Evolutionary conservation across 345 rosid genomes (phyloP).

Genomic region (Aethionema arabicum): DNA sequence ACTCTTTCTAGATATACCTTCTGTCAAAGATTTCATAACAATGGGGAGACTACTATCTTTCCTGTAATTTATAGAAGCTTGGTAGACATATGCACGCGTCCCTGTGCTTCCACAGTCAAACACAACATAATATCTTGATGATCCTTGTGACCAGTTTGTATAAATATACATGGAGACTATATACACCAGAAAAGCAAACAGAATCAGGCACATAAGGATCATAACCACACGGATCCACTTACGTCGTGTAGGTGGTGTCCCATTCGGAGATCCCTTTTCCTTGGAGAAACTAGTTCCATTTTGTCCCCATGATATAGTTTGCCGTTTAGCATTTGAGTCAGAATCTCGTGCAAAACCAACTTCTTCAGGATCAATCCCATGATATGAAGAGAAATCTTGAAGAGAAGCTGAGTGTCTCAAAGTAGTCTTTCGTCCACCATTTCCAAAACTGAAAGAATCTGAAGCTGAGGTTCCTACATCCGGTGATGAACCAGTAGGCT

Average conservation of each 20-base stretch:
- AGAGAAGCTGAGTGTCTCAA: conserved; percentile 81
- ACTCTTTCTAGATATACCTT: conserved; percentile 67
- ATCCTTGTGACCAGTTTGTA: conserved; percentile 73
- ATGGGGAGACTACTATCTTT: conserved; percentile 72
- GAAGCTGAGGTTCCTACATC: conserved; percentile 40
- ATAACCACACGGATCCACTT: conserved; percentile 61
- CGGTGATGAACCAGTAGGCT: conserved; percentile 47
- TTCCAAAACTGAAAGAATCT: conserved; percentile 40
- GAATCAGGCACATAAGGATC: conserved; percentile 52
- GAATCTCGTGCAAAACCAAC: conserved; percentile 31
- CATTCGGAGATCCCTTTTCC: conserved; percentile 56
- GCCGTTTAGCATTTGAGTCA: conserved; percentile 7
- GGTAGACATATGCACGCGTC: conserved; percentile 83
- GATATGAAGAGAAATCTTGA: conserved; percentile 75
- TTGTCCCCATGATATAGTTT: conserved; percentile 42
- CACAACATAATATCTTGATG: conserved; percentile 81
- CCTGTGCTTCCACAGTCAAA: conserved; percentile 99
- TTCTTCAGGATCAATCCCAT: conserved; percentile 57
- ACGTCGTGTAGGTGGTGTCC: conserved; percentile 46
- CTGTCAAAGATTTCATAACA: conserved; percentile 60
- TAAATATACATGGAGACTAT: conserved; percentile 53
- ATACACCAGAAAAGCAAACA: conserved; percentile 59
- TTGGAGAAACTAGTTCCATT: conserved; percentile 77
- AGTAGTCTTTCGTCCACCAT: conserved; percentile 49
- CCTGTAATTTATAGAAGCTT: conserved; percentile 58